Evolutionary conservation across 2,329 filamentous ascomycete genomes (phyloP).

Genomic region (Coniochaeta hoffmannii): DNA sequence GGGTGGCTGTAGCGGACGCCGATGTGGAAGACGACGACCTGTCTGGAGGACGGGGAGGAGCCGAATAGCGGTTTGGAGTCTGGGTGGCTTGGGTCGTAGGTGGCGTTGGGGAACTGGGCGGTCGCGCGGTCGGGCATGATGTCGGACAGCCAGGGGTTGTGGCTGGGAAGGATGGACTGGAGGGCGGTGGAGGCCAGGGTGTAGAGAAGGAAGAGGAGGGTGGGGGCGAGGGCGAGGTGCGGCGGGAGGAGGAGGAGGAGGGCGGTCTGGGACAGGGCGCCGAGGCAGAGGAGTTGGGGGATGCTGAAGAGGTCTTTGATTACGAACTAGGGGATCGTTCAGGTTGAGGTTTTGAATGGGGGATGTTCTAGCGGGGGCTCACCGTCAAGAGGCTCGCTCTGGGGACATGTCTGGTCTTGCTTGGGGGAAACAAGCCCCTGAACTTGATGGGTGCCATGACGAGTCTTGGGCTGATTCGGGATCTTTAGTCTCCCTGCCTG

Average conservation of each 20-base stretch:
- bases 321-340: constrained; percentile 9
- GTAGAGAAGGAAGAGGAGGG: constrained; percentile 20
- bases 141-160: constrained; percentile 15
- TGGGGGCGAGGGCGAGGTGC: constrained; percentile 27
- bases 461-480: too few relatives aligned
- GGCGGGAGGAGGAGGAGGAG: constrained; percentile 25
- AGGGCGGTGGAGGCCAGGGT: constrained; percentile 21
- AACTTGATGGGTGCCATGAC: background rate
- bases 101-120: constrained; percentile 21
- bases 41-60: constrained; percentile 17
- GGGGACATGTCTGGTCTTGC: background rate
- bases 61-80: constrained; percentile 17
- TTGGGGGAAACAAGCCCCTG: background rate
- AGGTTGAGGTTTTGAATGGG: background rate
- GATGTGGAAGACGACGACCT: constrained; percentile 36
- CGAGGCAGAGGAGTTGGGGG: constrained; percentile 23
- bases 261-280: constrained; percentile 25
- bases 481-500: too few relatives aligned
- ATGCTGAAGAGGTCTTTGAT: constrained; percentile 28
- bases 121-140: constrained; percentile 25
- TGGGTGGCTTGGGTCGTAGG: background rate
- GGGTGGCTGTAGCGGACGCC: constrained; percentile 40
- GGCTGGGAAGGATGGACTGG: constrained; percentile 12
- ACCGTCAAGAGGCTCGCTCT: background rate
- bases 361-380: background rate